Evolutionary conservation across 768 basidiomycete species (phyloP), one percentile per base, ranked within the genome.

Genomic region (Tylopilus plumbeoviolaceoides): DNA sequence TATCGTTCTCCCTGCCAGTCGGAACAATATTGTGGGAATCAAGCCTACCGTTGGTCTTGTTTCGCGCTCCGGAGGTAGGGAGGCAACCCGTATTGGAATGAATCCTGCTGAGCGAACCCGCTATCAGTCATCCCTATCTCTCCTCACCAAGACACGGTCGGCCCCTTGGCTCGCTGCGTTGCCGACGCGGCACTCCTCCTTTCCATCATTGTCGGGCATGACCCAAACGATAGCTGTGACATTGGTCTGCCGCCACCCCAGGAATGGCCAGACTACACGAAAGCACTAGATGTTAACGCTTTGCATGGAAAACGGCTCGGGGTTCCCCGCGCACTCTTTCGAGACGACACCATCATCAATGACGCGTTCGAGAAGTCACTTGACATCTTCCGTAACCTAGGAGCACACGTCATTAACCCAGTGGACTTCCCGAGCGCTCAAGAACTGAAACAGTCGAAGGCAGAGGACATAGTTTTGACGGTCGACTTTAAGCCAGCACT

Each of bases 371-470:
- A 75, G 14, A 66, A 61, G 15, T 70, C 75, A 4, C 55, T 80
- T 21, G 69, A 68, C 36, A 62, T 66, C 8, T 65, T 80, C 38
- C 64, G 68, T 31, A 47, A 53, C 2, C 64, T 77, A 8, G 79
- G 77, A 11, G 77, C 77, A 15, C 68, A 63, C 9, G 67, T 87
- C 18, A 70, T 85, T 4, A 85, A 87, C 59, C 83, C 83, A 0
- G 81, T 82, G 1, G 81, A 85, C 56, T 68, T 86, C 20, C 80
- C 83, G 0, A 78, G 78, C 41, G 78, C 76, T 1, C 68, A 75
- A 0, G 80, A 80, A 48, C 70, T 83, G 27, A 56, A 72, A 23
- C 54, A 51, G 3, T 78, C 76, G 0, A 73, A 74, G n/a, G 80
- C 81, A 51, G 82, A 85, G 62, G 78, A 72, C 3, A 64, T 77